phyloP scores from a whole-genome alignment of 2,329 filamentous ascomycete genomes.

The Aspergillus neoniger region DNA sequence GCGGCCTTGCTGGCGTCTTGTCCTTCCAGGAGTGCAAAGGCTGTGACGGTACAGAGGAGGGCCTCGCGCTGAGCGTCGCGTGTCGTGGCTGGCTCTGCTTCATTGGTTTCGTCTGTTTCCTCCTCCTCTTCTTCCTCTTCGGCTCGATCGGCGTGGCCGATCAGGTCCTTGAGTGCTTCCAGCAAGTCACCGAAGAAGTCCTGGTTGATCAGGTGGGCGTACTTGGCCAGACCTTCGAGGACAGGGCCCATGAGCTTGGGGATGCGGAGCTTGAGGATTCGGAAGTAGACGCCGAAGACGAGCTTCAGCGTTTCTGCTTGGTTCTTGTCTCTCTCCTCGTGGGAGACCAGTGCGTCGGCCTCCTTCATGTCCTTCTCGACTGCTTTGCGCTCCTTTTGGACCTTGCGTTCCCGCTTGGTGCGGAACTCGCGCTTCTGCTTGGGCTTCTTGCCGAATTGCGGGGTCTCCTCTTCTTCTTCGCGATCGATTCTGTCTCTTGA shows the following conservation, averaged over 20 bases:
- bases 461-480: slow-evolving; percentile 48
- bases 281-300: slow-evolving; percentile 93
- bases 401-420: slow-evolving; percentile 83
- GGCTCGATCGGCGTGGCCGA: slow-evolving; percentile 66
- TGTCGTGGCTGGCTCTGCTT: slow-evolving; percentile 45
- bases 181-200: slow-evolving; percentile 97
- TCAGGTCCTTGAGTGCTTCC: slow-evolving; percentile 90
- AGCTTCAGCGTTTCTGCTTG: slow-evolving; percentile 95
- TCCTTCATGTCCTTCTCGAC: slow-evolving; percentile 92
- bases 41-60: slow-evolving; percentile 91
- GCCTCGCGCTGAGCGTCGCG: slow-evolving; percentile 83
- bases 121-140: slow-evolving; percentile 53
- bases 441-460: slow-evolving; percentile 55
- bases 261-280: slow-evolving; percentile 80
- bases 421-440: slow-evolving; percentile 82
- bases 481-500: slow-evolving; percentile 76
- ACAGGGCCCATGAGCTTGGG: slow-evolving; percentile 94
- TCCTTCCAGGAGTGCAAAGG: slow-evolving; percentile 91
- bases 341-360: slow-evolving; percentile 84
- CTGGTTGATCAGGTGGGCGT: slow-evolving; percentile 95
- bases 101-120: slow-evolving; percentile 42
- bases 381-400: slow-evolving; percentile 78
- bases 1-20: slow-evolving; percentile 89
- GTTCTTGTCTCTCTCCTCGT: slow-evolving; percentile 90
- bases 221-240: slow-evolving; percentile 89